Evolutionary conservation across 1,284 basidiomycete species (phyloP).

Genomic region (Peniophora sp.): DNA sequence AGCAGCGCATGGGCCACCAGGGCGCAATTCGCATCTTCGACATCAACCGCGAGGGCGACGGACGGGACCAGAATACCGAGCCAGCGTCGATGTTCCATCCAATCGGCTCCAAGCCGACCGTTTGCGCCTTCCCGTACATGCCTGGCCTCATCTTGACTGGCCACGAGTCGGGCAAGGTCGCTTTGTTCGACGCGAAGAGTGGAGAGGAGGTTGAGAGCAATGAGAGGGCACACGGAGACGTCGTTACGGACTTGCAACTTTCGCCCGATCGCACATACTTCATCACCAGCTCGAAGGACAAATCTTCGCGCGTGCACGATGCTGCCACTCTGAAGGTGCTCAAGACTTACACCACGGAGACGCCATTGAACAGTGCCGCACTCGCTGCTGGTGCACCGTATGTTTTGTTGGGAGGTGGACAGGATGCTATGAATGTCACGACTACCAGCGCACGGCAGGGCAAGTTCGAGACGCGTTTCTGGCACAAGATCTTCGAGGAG

Average conservation of each 20-base stretch:
- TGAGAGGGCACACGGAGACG: constrained; percentile 79
- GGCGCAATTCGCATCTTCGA: constrained; percentile 85
- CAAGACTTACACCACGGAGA: constrained; percentile 92
- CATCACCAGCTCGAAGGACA: constrained; percentile 95
- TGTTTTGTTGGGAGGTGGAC: constrained; percentile 90
- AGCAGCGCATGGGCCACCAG: constrained; percentile 92
- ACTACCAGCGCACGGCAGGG: constrained; percentile 91
- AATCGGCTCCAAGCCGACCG: constrained; percentile 91
- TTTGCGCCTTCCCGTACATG: constrained; percentile 84
- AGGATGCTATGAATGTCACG: constrained; percentile 97
- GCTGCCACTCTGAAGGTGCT: constrained; percentile 83
- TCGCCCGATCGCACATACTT: constrained; percentile 90
- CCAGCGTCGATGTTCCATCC: constrained; percentile 79
- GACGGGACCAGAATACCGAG: constrained; percentile 61
- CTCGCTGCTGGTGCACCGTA: constrained; percentile 84
- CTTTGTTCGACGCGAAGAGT: constrained; percentile 81
- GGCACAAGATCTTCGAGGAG: constrained; percentile 98
- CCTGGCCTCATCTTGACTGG: constrained; percentile 83
- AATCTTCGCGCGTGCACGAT: constrained; percentile 90
- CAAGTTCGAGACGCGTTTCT: constrained; percentile 98
- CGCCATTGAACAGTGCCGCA: constrained; percentile 92
- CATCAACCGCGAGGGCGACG: constrained; percentile 77
- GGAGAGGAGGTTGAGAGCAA: constrained; percentile 80
- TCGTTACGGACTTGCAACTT: constrained; percentile 91
- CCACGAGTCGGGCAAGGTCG: constrained; percentile 94